phyloP scores from a whole-genome alignment of 441 rosid species.

The Geranium incanum region DNA sequence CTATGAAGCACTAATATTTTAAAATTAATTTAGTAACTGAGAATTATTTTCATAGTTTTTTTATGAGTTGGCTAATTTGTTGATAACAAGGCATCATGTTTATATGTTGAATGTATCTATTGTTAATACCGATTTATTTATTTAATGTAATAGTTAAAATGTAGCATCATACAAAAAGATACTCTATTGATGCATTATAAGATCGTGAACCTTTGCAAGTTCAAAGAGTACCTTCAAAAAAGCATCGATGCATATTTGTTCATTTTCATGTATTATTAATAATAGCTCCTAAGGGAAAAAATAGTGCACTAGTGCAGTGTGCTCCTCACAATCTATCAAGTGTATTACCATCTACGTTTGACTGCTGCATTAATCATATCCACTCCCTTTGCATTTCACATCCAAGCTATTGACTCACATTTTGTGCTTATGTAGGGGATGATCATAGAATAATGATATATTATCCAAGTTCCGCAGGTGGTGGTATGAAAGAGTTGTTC shows the following conservation, averaged over 20 bases:
- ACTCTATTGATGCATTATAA: background rate
- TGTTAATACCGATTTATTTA: too few species aligned
- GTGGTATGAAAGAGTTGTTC: constrained; percentile 98
- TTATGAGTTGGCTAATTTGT: too few species aligned
- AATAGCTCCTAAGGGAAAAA: background rate
- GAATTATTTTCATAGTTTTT: too few species aligned
- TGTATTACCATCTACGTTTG: constrained; percentile 9
- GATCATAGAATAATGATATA: constrained; percentile 98
- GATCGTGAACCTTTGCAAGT: background rate
- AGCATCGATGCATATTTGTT: background rate
- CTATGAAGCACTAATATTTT: too few species aligned
- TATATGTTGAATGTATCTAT: too few species aligned
- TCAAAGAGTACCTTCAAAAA: background rate
- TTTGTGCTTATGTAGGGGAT: constrained; percentile 59
- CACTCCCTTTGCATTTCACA: constrained; percentile 18
- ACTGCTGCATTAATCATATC: background rate
- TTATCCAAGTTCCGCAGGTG: constrained; percentile 98
- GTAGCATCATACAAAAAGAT: too few species aligned
- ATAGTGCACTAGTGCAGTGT: background rate
- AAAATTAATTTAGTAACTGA: too few species aligned
- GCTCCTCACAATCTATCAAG: background rate
- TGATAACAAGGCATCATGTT: too few species aligned
- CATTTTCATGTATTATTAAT: background rate
- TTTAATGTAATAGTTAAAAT: too few species aligned
- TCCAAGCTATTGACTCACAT: constrained; percentile 14